Evolutionary conservation across 208 protist species (phyloP).

Genomic region (Leishmania gerbilli): DNA sequence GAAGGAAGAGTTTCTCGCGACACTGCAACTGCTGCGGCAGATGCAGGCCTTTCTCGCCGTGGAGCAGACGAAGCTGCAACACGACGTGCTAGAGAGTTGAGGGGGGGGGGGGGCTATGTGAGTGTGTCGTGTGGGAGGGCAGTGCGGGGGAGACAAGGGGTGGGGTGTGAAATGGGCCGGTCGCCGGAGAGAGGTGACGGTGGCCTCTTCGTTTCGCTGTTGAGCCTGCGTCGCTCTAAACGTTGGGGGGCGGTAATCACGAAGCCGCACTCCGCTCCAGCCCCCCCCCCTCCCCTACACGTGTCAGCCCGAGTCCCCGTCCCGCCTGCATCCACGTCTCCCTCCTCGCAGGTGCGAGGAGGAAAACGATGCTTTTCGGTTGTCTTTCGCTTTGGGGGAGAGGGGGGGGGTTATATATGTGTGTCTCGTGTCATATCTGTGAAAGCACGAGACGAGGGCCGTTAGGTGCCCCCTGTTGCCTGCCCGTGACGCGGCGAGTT

Average conservation of each 20-base stretch:
- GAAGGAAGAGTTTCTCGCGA: constrained; percentile 64
- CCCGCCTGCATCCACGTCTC: background rate
- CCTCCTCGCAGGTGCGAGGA: background rate
- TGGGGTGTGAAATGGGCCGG: background rate
- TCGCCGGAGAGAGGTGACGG: constrained; percentile 7
- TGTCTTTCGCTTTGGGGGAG: too few species aligned
- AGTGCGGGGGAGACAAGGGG: background rate
- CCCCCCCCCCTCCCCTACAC: background rate
- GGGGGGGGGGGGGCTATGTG: too few species aligned
- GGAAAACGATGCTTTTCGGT: background rate
- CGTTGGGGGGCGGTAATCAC: background rate
- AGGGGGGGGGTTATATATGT: background rate
- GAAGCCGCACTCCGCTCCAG: background rate
- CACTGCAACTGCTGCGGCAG: constrained; percentile 44
- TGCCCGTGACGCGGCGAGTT: background rate
- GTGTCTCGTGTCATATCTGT: background rate
- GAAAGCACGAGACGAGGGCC: background rate
- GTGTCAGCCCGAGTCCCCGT: background rate
- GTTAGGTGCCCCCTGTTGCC: background rate
- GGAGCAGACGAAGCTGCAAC: background rate
- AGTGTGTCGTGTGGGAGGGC: background rate
- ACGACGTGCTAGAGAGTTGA: background rate
- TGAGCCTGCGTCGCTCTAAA: background rate
- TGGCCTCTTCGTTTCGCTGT: background rate
- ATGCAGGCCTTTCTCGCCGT: constrained; percentile 26